Conservation (phyloP, 192 early-diverging fungal species). For the Mortierella hygrophila region DNA sequence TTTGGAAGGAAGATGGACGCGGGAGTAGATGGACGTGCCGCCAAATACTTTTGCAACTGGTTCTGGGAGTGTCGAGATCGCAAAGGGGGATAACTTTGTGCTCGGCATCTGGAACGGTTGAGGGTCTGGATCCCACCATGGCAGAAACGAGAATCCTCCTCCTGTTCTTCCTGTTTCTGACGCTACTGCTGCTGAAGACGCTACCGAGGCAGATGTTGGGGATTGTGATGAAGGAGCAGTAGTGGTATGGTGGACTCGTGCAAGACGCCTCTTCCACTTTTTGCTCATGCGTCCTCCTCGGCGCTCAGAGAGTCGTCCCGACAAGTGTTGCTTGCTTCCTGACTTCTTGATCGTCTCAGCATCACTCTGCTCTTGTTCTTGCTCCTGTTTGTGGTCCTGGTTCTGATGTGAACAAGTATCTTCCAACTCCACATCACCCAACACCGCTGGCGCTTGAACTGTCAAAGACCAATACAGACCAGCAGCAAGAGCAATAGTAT, state of each 20-base stretch:
- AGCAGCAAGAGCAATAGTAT: too few relatives aligned
- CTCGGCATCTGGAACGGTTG: slow-evolving; percentile 42
- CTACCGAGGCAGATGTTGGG: background rate
- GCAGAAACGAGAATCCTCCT: background rate
- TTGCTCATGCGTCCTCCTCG: background rate
- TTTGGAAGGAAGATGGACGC: background rate
- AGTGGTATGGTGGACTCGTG: background rate
- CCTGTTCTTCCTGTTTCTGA: background rate
- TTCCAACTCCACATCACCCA: slow-evolving; percentile 8
- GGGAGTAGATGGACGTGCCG: slow-evolving; percentile 24
- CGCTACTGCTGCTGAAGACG: background rate
- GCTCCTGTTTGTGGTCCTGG: too few relatives aligned
- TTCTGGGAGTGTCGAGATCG: slow-evolving; percentile 45
- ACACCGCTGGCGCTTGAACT: slow-evolving; percentile 1
- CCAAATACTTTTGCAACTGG: slow-evolving; percentile 32
- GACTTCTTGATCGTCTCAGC: too few relatives aligned
- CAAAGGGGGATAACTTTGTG: slow-evolving; percentile 40
- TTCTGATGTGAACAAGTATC: slow-evolving; percentile 10
- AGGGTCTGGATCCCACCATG: slow-evolving; percentile 54
- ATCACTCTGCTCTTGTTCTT: background rate
- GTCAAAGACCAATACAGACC: background rate
- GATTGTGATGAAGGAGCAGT: background rate
- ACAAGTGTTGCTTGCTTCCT: background rate
- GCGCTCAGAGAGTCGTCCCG: background rate
- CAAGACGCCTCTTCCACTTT: background rate